Percentiles rank a stretch among this genome's conserved stretches.
These are phyloP conservation scores for Trametes maxima DNA, from an alignment of 768 basidiomycete species.

Conservation along the genomic window DNA sequence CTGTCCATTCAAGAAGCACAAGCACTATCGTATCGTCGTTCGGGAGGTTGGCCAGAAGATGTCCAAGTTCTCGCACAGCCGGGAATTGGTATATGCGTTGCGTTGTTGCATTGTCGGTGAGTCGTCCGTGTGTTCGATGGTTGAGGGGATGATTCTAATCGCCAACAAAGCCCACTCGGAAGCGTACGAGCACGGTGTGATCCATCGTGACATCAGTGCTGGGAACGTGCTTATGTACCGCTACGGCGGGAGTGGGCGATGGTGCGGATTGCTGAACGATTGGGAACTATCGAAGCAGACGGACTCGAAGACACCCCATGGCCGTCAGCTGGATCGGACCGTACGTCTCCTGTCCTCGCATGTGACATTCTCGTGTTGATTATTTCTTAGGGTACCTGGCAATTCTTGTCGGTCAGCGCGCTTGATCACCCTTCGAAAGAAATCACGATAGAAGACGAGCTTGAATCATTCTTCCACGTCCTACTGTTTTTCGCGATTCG, in stretches of 20 bases:
- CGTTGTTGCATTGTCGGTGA: background rate
- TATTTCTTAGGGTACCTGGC: too few relatives aligned
- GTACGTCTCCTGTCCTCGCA: too few relatives aligned
- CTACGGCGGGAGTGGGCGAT: background rate
- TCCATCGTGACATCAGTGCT: conserved; percentile 5
- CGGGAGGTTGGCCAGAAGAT: background rate
- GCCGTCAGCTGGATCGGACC: too few relatives aligned
- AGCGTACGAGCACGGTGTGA: background rate
- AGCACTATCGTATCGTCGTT: conserved; percentile 5
- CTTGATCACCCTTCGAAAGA: too few relatives aligned
- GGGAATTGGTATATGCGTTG: background rate
- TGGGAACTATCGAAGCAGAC: background rate
- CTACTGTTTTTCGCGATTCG: background rate
- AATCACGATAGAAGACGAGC: background rate
- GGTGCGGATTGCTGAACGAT: background rate
- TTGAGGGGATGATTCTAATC: too few relatives aligned
- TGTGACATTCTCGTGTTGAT: too few relatives aligned
- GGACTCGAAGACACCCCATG: too few relatives aligned
- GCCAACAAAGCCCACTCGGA: background rate
- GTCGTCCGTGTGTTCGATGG: background rate
- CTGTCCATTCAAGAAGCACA: background rate
- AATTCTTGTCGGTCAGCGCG: too few relatives aligned
- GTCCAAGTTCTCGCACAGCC: background rate
- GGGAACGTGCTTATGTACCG: background rate
- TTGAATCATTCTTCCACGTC: conserved; percentile 9